Evolutionary conservation across 2,329 filamentous ascomycete genomes (phyloP), one percentile per base, ranked within the genome.

Genomic region (Phyllosticta ampelicida): DNA sequence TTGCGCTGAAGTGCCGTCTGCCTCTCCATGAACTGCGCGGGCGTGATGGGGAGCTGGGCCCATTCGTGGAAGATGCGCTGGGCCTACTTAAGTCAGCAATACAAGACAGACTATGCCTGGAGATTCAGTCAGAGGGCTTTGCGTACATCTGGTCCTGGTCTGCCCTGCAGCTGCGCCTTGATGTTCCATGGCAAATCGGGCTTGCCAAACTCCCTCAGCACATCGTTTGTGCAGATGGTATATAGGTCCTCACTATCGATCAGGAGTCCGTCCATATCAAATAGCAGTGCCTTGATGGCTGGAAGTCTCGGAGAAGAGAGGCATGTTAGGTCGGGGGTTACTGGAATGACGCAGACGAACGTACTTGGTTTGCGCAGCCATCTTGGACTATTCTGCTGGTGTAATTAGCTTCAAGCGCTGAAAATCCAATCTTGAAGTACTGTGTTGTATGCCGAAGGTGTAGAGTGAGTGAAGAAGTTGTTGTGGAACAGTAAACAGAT

Each of bases 181-280:
- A 99, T 84, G 61, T 83, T 84, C 94, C 94, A 97, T 0, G 94
- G 92, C n/a, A 97, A 78, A 13, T 76, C 71, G 0, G 89, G 86
- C 54, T 83, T 84, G 66, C 80, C 81, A 72, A 94, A 89, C 68
- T 87, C 84, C 59, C 80, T 78, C 48, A 99, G 85, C 44, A 97
- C 81, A 21, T 83, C 78, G 74, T 99, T 96, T 61, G 90, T 87
- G 73, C 88, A 87, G 23, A 82, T 70, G 0, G 90, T 94, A 78
- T 97, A 97, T 60, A 84, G 77, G 68, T 97, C 94, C 77, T 97
- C 94, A 30, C 89, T 90, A 74, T 97, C 86, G 69, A 99, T 87
- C 19, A 99, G 83, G 36, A 99, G 86, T 61, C 94, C 94, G 73
- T 99, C 94, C 91, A 97, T 96, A 78, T 99, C 94, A 72, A 99